Evolutionary conservation across 306 rosid genomes (phyloP), one percentile per base, ranked within the genome.

Genomic region (Gynostemma pentaphyllum): DNA sequence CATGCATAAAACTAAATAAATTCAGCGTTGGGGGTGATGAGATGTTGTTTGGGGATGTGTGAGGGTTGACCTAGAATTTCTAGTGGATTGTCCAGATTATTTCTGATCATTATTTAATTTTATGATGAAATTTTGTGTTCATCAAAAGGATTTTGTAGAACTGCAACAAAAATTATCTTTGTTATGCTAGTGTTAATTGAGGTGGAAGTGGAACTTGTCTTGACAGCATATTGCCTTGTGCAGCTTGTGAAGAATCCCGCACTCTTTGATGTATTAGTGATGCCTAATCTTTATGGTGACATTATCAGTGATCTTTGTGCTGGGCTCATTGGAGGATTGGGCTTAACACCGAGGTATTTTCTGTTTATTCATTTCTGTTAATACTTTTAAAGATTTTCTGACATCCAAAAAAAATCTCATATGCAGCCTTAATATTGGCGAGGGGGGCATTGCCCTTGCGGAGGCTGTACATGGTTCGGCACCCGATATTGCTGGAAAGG

Each of bases 401-500:
- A 57, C 69, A 30, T 79, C 81, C 76, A 69, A 84, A 54, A 27
- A 2, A 10, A 16, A 52, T 65, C 59, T 51, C 18, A 15, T 51
- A 45, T 79, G 44, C 75, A 92, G 99, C 85, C 81, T 88, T 79
- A 94, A 94, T 78, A 94, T 94, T 68, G 99, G 99, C 26, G 95
- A 86, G 82, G 97, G 97, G 57, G 99, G 99, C 42, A 88, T 94
- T 57, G 97, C 99, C 55, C 99, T 94, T 64, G 99, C 99, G 62
- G 99, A 94, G 82, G 99, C 99, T 72, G 99, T 94, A 47, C 99
- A 94, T 72, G 99, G 99, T 81, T 94, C 99, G 23, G 99, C 99
- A 51, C 99, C 99, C 66, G 99, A 94, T 80, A 94, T 94, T 72
- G 99, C 99, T 44, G 99, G 99, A 84, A 88, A 81, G 99, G 99